phyloP scores from a whole-genome alignment of 1,284 basidiomycete species.

The Thelephora terrestris region DNA sequence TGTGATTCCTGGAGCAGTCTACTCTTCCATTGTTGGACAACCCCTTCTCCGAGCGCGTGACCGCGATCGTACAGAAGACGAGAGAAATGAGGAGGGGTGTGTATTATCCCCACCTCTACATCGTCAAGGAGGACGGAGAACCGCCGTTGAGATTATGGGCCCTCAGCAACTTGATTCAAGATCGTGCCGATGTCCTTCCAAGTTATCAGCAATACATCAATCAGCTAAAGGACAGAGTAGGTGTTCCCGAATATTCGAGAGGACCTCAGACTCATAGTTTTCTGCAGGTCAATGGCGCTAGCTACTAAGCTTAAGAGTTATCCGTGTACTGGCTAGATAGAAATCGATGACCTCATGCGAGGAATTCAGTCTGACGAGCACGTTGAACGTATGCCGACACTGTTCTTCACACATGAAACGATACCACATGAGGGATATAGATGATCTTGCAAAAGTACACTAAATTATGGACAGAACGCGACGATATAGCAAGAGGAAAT shows the following conservation, averaged over 20 bases:
- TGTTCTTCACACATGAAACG: not conserved
- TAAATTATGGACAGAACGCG: not conserved
- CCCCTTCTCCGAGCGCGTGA: conserved; percentile 86
- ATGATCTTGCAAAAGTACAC: not conserved
- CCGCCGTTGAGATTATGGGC: conserved; percentile 92
- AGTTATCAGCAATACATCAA: conserved; percentile 93
- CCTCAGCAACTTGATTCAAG: conserved; percentile 89
- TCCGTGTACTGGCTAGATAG: too few species aligned
- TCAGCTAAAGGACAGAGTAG: conserved; percentile 67
- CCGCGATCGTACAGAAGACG: conserved; percentile 88
- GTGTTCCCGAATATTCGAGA: conserved; percentile 6
- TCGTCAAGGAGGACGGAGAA: conserved; percentile 98
- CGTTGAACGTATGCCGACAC: not conserved
- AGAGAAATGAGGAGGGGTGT: conserved; percentile 84
- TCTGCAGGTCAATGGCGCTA: conserved; percentile 13
- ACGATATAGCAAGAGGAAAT: not conserved
- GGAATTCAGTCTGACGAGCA: not conserved
- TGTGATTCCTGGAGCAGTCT: conserved; percentile 34
- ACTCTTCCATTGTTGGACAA: conserved; percentile 88
- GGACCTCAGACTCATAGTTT: not conserved
- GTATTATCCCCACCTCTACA: conserved; percentile 92
- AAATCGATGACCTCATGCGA: too few species aligned
- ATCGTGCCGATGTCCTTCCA: conserved; percentile 88
- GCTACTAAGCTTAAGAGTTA: conserved; percentile 6
- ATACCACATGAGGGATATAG: not conserved